Percentiles rank a stretch among this genome's conserved stretches.
These are phyloP conservation scores for Baeospora myosura DNA, from an alignment of 1,284 basidiomycete genomes.

Conservation along the genomic window DNA sequence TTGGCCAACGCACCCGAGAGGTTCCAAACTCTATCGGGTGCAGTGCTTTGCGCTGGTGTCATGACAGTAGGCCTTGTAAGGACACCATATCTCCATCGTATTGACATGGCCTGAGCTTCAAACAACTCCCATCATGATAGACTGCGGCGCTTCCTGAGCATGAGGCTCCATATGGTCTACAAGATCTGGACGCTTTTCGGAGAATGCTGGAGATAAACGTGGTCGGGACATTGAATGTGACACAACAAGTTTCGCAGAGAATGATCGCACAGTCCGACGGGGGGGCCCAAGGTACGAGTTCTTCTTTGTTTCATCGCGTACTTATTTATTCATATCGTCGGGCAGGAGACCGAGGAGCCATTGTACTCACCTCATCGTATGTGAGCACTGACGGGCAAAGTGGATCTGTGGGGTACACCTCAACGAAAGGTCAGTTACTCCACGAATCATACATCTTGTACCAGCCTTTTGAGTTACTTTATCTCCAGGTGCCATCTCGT, in stretches of 20 bases:
- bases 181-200: neutral
- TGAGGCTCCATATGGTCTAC: neutral
- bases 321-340: neutral
- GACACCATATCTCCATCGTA: neutral
- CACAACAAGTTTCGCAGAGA: neutral
- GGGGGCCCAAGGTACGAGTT: neutral
- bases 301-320: neutral
- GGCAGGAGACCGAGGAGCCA: slow-evolving; percentile 1
- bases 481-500: neutral
- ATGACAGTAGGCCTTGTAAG: slow-evolving; percentile 1
- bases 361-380: neutral
- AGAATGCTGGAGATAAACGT: slow-evolving; percentile 1
- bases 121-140: neutral
- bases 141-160: neutral
- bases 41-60: slow-evolving; percentile 2
- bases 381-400: slow-evolving; percentile 1
- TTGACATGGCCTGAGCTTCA: too few species aligned
- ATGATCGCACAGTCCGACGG: neutral
- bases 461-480: neutral
- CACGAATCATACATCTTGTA: neutral
- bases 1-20: neutral
- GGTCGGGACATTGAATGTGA: neutral
- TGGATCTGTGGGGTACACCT: slow-evolving; percentile 1
- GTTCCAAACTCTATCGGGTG: neutral
- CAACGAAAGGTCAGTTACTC: slow-evolving; percentile 4